phyloP scores from a whole-genome alignment of 2,329 filamentous ascomycete species.

The Cytospora mali region DNA sequence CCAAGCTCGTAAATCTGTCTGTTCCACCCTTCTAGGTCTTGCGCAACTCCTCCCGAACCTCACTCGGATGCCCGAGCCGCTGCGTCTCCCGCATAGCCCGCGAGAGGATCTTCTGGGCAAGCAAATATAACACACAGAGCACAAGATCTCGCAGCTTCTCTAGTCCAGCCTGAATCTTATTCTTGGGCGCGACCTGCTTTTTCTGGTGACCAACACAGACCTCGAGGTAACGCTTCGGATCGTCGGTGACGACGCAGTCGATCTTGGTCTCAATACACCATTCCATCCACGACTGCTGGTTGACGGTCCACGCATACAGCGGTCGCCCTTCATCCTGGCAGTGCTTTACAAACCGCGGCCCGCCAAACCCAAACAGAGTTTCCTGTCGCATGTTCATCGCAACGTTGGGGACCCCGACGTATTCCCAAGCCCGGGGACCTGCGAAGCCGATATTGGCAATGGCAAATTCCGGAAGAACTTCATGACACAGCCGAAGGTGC shows the following conservation, averaged over 20 bases:
- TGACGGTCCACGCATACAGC: constrained; percentile 86
- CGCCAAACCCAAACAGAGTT: constrained; percentile 68
- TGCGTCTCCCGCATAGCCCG: constrained; percentile 3
- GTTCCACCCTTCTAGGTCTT: not conserved
- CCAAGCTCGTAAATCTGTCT: too few species aligned
- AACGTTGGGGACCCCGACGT: constrained; percentile 66
- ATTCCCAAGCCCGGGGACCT: constrained; percentile 68
- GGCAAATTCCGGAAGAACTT: constrained; percentile 64
- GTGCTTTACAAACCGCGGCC: constrained; percentile 66
- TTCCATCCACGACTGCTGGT: constrained; percentile 75
- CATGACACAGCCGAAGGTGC: constrained; percentile 58
- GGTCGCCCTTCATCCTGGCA: constrained; percentile 58
- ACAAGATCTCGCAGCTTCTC: constrained; percentile 4
- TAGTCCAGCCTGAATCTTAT: constrained; percentile 8
- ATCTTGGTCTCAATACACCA: constrained; percentile 70
- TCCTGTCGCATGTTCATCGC: constrained; percentile 78
- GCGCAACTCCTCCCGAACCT: constrained; percentile 20
- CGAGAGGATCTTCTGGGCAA: constrained; percentile 7
- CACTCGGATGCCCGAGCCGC: constrained; percentile 17
- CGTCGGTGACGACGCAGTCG: constrained; percentile 85
- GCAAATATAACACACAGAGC: constrained; percentile 3
- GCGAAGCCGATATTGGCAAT: constrained; percentile 71
- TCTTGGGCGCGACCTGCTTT: constrained; percentile 5
- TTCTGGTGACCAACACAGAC: constrained; percentile 50
- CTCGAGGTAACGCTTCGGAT: constrained; percentile 69